Percentiles rank a stretch among this genome's conserved stretches.
Evolutionary conservation across 202 grass and related monocot genomes (phyloP).

Genomic region (Panicum virgatum): DNA sequence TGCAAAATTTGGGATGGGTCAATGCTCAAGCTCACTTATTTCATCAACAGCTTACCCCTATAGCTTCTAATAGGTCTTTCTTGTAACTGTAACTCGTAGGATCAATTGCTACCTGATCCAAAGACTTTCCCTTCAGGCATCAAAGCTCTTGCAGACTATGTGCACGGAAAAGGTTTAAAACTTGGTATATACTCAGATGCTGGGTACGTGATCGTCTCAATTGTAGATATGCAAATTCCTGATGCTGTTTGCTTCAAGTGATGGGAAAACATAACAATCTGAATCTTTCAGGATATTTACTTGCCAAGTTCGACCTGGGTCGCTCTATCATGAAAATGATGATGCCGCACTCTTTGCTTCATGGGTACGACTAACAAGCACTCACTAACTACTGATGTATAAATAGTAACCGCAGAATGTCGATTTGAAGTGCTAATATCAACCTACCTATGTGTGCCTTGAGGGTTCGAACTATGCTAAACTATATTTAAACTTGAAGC

Average conservation of each 20-base stretch:
- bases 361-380: constrained; percentile 63
- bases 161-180: constrained; percentile 83
- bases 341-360: constrained; percentile 85
- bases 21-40: background rate
- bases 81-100: constrained; percentile 53
- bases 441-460: constrained; percentile 18
- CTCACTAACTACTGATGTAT: constrained; percentile 19
- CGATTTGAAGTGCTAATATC: background rate
- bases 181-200: constrained; percentile 98
- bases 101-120: constrained; percentile 77
- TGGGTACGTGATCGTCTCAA: constrained; percentile 57
- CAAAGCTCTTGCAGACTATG: constrained; percentile 89
- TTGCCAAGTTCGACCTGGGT: constrained; percentile 97
- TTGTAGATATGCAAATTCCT: background rate
- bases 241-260: background rate
- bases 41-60: background rate
- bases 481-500: constrained; percentile 19
- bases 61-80: constrained; percentile 2
- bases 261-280: constrained; percentile 21
- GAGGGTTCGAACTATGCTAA: constrained; percentile 14
- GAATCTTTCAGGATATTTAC: constrained; percentile 70
- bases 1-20: background rate
- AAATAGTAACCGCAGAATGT: constrained; percentile 8
- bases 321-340: constrained; percentile 67
- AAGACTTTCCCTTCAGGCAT: constrained; percentile 92